Percentiles rank a stretch among this genome's conserved stretches.
Conservation (phyloP, 768 basidiomycete genomes). For the Lactarius hengduanensis region DNA sequence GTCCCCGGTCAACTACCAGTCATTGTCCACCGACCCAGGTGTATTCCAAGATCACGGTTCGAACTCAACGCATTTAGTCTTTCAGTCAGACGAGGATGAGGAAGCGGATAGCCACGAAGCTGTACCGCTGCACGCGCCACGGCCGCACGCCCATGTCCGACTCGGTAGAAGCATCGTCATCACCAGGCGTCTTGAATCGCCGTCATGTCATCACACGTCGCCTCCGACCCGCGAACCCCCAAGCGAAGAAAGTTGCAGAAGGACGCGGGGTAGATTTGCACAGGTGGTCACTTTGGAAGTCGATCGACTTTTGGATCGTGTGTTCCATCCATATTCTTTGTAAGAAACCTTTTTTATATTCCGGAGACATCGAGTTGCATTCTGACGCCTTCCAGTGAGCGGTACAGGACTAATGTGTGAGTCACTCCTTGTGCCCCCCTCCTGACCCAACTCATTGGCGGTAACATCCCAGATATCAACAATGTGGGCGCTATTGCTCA, state of each 20-base stretch:
- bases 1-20: conserved; percentile 24
- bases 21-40: conserved; percentile 24
- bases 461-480: conserved; percentile 60
- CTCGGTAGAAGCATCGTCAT: conserved; percentile 16
- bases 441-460: conserved; percentile 13
- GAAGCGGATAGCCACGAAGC: conserved; percentile 17
- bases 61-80: conserved; percentile 22
- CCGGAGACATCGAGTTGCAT: neutral
- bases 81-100: neutral
- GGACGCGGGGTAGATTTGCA: conserved; percentile 48
- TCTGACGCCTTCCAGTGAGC: conserved; percentile 45
- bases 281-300: conserved; percentile 50
- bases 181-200: conserved; percentile 7
- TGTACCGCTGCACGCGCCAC: neutral
- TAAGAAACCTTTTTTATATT: conserved; percentile 38
- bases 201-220: neutral
- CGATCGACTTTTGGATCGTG: conserved; percentile 64
- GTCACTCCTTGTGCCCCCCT: conserved; percentile 28
- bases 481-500: conserved; percentile 82
- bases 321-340: conserved; percentile 54
- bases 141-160: conserved; percentile 6
- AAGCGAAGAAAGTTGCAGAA: conserved; percentile 22
- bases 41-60: conserved; percentile 20
- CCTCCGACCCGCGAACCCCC: neutral
- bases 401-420: conserved; percentile 77